These are phyloP conservation scores for Puccinia horiana DNA, from an alignment of 1,284 basidiomycete genomes.

Conservation along the genomic window DNA sequence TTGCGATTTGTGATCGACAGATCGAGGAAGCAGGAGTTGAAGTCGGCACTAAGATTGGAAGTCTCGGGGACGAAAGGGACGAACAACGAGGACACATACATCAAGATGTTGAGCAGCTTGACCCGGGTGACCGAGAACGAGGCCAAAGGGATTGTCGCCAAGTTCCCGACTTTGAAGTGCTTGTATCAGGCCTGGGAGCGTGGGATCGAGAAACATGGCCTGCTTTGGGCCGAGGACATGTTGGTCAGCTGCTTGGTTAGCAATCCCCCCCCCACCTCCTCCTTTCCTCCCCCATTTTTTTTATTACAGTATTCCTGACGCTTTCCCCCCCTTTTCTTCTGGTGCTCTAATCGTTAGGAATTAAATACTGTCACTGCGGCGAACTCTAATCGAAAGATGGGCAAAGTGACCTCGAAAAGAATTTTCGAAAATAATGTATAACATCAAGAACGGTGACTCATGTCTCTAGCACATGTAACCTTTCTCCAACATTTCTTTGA, in stretches of 20 bases:
- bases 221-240: conserved; percentile 27
- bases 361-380: background rate
- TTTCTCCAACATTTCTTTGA: no score
- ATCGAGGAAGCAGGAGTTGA: conserved; percentile 35
- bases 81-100: conserved; percentile 32
- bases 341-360: no score
- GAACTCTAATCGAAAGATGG: conserved; percentile 11
- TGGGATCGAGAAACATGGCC: background rate
- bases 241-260: conserved; percentile 32
- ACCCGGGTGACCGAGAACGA: conserved; percentile 31
- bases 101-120: conserved; percentile 41
- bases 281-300: background rate
- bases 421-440: conserved; percentile 41
- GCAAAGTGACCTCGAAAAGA: conserved; percentile 36
- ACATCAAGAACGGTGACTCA: conserved; percentile 22
- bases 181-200: conserved; percentile 31
- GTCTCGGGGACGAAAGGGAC: conserved; percentile 17
- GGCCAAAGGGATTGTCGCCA: conserved; percentile 36
- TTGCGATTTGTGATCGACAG: no score
- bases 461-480: no score
- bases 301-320: background rate
- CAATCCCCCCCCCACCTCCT: background rate
- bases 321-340: no score
- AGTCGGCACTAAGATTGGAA: conserved; percentile 37
- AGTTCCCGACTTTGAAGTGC: conserved; percentile 26